Evolutionary conservation across 371 early-diverging fungal genomes (phyloP), one percentile per base, ranked within the genome.

Genomic region (Chytridiales sp.): DNA sequence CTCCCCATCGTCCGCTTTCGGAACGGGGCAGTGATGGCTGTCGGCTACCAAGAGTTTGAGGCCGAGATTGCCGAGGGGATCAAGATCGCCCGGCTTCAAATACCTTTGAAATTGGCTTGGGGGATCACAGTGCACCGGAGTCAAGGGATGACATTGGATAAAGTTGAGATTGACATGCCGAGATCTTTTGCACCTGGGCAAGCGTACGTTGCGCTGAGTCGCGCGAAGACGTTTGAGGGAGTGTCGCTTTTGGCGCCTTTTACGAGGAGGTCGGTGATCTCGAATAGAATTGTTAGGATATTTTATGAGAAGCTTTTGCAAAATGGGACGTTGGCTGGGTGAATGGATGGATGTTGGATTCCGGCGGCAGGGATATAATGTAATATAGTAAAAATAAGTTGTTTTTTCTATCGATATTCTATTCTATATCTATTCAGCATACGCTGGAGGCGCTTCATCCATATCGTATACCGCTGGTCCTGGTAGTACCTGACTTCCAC

Each of bases 91-190:
- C 55, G 71, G 47, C 9, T 67, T 0, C 88, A 92, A 56, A 51
- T 92, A 0, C 91, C 90, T 2, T 66, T 92, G 56, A 78, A 77
- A 56, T 71, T 89, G 22, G 85, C 81, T 0, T 87, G 85, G 84
- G 84, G 84, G 0, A 41, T 83, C 35, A 84, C 94, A 11, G 89
- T 94, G 32, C 94, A 95, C 73, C 90, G 92, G 69, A 78, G 84
- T 47, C 97, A 95, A 72, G 97, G 95, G 0, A 92, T 94, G 78
- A 92, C 95, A 32, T 76, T 96, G 56, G 89, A 91, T 47, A 70
- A 83, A 4, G 84, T 90, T 6, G 72, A 84, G 52, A 85, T 96
- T 3, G 92, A 95, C 68, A 67, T 95, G 44, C 75, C 79, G 19
- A 4, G 43, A 0, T 77, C 84, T 15, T 96, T 96, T 85, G 92